A percentile compares a stretch with the other conserved stretches of the same genome.
These are phyloP conservation scores for Leishmania arabica DNA, from an alignment of 208 protist species.

Conservation along the genomic window DNA sequence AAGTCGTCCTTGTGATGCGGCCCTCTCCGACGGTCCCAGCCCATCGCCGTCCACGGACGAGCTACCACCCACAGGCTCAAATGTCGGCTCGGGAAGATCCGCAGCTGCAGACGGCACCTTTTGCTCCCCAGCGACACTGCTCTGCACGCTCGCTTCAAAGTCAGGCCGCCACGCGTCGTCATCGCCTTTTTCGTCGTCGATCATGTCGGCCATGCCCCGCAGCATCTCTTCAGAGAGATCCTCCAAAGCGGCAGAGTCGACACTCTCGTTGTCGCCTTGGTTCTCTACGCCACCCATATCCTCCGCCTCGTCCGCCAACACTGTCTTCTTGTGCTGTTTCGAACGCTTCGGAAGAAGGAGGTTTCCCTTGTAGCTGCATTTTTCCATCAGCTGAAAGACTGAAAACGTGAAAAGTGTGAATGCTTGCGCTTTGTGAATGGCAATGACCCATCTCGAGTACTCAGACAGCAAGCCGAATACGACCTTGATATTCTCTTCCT, in stretches of 20 bases:
- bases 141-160: not conserved
- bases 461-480: constrained; percentile 71
- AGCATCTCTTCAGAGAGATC: constrained; percentile 42
- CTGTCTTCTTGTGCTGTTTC: constrained; percentile 24
- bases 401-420: constrained; percentile 70
- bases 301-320: constrained; percentile 12
- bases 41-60: constrained; percentile 12
- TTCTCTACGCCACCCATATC: constrained; percentile 16
- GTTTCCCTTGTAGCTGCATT: constrained; percentile 81
- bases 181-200: constrained; percentile 38
- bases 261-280: constrained; percentile 38
- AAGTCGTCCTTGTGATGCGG: constrained; percentile 29
- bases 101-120: not conserved
- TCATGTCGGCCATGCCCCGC: constrained; percentile 34
- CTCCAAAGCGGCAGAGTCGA: constrained; percentile 34
- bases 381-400: constrained; percentile 86
- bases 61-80: not conserved
- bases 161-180: not conserved
- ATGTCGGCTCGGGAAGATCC: constrained; percentile 1
- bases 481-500: constrained; percentile 75
- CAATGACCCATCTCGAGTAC: constrained; percentile 41
- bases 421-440: constrained; percentile 45
- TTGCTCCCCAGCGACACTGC: not conserved
- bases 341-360: constrained; percentile 66
- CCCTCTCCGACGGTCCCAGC: constrained; percentile 7